phyloP scores from a whole-genome alignment of 2,329 filamentous ascomycete genomes.

The Ciborinia camelliae region DNA sequence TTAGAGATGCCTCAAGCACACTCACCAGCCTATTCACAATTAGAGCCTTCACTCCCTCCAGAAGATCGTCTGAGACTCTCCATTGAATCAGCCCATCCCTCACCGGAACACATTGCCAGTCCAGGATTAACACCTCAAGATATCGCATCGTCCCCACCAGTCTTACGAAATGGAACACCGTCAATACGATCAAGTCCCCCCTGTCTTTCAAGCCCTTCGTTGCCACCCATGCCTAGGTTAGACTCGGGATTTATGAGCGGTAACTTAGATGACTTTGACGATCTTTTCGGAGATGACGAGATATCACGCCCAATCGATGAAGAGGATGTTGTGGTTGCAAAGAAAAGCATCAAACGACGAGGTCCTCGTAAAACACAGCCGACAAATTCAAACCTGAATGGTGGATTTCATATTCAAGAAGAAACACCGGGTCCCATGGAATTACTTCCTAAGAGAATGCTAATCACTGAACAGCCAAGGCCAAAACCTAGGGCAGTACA shows the following conservation, averaged over 20 bases:
- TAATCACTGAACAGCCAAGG: constrained; percentile 31
- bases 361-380: constrained; percentile 21
- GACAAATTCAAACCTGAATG: constrained; percentile 21
- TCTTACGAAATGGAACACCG: constrained; percentile 59
- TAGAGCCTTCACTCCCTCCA: constrained; percentile 34
- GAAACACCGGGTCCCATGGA: constrained; percentile 43
- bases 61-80: constrained; percentile 36
- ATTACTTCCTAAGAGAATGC: constrained; percentile 40
- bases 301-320: constrained; percentile 38
- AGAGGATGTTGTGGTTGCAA: constrained; percentile 38
- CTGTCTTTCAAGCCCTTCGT: constrained; percentile 59
- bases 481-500: constrained; percentile 36
- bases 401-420: constrained; percentile 38
- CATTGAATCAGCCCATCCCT: constrained; percentile 46
- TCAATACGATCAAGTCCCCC: constrained; percentile 78
- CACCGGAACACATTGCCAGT: constrained; percentile 47
- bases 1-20: constrained; percentile 35
- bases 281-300: constrained; percentile 57
- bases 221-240: constrained; percentile 54
- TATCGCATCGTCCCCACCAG: constrained; percentile 86
- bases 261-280: constrained; percentile 44
- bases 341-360: constrained; percentile 35
- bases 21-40: constrained; percentile 42
- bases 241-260: constrained; percentile 87
- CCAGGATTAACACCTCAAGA: constrained; percentile 69